Evolutionary conservation across 83 land plant species (phyloP).

Genomic region (Picea abies): DNA sequence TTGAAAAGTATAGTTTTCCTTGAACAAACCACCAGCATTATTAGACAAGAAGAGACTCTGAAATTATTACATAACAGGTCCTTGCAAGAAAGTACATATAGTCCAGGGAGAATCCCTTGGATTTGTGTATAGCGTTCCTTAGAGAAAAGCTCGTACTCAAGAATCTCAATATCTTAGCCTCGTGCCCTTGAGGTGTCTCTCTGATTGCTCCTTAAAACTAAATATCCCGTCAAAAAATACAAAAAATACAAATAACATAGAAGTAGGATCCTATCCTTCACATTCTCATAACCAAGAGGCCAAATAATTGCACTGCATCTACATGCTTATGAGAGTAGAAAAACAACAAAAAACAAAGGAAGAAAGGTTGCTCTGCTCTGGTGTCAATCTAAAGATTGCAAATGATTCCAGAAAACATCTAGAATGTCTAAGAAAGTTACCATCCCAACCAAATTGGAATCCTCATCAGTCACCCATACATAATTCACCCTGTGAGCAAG

Average conservation of each 20-base stretch:
- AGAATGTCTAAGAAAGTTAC: conserved; percentile 72
- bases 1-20: too few species aligned
- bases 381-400: conserved; percentile 9
- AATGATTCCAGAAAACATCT: conserved; percentile 42
- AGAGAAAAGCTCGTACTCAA: background rate
- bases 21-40: too few species aligned
- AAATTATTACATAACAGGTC: background rate
- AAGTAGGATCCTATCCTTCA: background rate
- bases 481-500: conserved; percentile 76
- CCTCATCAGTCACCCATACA: conserved; percentile 87
- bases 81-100: background rate
- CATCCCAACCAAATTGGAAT: conserved; percentile 60
- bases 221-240: background rate
- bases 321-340: background rate
- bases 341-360: background rate
- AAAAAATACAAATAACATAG: background rate
- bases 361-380: background rate
- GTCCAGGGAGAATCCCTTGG: too few species aligned
- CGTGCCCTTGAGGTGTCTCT: background rate
- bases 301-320: background rate
- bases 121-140: too few species aligned
- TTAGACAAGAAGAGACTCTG: too few species aligned
- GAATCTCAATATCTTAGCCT: background rate
- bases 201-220: background rate
- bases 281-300: background rate